Conservation (phyloP, 371 early-diverging fungal species). For the Apophysomyces variabilis region DNA sequence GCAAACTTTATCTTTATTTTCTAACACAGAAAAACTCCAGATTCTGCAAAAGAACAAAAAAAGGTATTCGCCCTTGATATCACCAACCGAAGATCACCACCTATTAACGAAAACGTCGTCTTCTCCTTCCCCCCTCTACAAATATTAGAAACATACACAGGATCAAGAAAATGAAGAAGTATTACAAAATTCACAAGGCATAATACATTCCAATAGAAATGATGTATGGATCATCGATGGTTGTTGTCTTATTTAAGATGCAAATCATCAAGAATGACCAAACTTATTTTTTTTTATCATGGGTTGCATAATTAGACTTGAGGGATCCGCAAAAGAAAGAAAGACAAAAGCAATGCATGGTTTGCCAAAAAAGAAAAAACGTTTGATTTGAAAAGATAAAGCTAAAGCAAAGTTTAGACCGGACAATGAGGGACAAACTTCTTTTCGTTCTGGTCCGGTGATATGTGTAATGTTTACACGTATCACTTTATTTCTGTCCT, state of each 20-base stretch:
- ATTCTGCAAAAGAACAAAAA: not conserved
- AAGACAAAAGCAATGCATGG: not conserved
- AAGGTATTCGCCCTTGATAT: not conserved
- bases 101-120: too few relatives aligned
- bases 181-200: too few relatives aligned
- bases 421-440: not conserved
- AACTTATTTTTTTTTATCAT: not conserved
- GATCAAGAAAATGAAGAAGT: too few relatives aligned
- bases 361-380: not conserved
- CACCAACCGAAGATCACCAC: not conserved
- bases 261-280: not conserved
- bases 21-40: conserved; percentile 7
- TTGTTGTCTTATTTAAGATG: too few relatives aligned
- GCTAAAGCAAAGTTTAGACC: conserved; percentile 10
- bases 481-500: too few relatives aligned
- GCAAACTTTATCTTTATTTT: conserved; percentile 11
- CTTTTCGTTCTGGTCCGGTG: not conserved
- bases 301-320: too few relatives aligned
- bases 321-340: not conserved
- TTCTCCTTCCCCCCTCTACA: too few relatives aligned
- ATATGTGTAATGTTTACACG: too few relatives aligned
- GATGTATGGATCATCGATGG: too few relatives aligned
- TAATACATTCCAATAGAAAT: too few relatives aligned
- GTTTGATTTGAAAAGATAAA: conserved; percentile 6
- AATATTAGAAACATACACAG: too few relatives aligned